Evolutionary conservation across 2,329 filamentous ascomycete species (phyloP).

Genomic region (Kalmusia sp.): DNA sequence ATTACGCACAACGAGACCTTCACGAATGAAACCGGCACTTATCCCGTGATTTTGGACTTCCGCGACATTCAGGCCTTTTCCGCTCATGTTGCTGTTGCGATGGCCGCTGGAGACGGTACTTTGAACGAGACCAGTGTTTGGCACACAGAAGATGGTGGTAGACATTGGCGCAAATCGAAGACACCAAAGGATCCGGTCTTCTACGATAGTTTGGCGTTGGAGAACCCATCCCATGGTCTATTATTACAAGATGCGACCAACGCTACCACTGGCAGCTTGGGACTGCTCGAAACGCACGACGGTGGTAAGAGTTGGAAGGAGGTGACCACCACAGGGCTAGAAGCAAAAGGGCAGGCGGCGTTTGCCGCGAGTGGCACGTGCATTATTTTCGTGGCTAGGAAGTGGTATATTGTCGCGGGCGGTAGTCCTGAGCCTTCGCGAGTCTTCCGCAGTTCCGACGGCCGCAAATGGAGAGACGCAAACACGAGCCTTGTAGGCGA

Average conservation of each 20-base stretch:
- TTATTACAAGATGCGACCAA: conserved; percentile 1
- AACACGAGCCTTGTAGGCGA: conserved; percentile 3
- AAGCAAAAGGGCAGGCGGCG: conserved; percentile 1
- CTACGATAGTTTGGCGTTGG: conserved; percentile 3
- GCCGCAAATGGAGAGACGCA: neutral
- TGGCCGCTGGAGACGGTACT: conserved; percentile 4
- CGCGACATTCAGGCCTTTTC: conserved; percentile 4
- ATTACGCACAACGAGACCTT: conserved; percentile 1
- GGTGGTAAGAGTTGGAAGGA: conserved; percentile 1
- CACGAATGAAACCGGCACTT: conserved; percentile 2
- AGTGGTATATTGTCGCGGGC: neutral
- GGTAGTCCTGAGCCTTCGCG: conserved; percentile 5
- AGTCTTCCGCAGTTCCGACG: neutral
- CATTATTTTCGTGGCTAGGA: neutral
- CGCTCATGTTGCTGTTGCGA: neutral
- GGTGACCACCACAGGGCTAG: neutral
- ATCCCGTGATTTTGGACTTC: neutral
- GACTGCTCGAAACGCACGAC: neutral
- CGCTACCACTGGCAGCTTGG: neutral
- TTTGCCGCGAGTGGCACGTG: conserved; percentile 6
- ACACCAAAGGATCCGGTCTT: conserved; percentile 1
- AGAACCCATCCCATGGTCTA: neutral
- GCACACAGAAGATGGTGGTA: conserved; percentile 1
- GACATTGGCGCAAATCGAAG: conserved; percentile 2
- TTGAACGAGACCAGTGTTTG: neutral